Base-by-base conservation (phyloP, 1,284 basidiomycete genomes). In the Malassezia sp. region DNA sequence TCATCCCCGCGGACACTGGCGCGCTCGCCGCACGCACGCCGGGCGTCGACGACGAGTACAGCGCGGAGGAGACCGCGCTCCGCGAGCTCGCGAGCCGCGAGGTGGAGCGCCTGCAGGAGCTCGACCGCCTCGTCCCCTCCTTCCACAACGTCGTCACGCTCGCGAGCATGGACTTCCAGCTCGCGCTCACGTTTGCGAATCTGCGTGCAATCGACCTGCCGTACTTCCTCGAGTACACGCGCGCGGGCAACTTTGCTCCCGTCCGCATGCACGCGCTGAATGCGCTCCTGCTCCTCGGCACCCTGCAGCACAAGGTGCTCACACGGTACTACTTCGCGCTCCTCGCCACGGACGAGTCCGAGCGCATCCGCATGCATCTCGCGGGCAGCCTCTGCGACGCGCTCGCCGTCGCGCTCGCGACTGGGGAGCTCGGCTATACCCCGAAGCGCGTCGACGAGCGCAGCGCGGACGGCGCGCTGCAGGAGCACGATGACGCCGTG, bases 51-150 rank as follows among this genome's bases (percentile, higher is more conserved):
- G 49, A 57, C 27, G 52, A 48, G 10, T 56, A 54, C 11, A 57
- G 52, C 10, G 38, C 27, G n/a, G 62, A 67, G 22, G 63, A 68
- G 24, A 49, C 39, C 14, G 50, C 46, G 15, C 36, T 70, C 40
- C 54, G 67, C 4, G 30, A 30, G 10, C 47, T 54, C 14, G 63
- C 67, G 0, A 48, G 57, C 10, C 44, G 52, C 33, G 64, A 70
- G 44, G 80, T 96, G 30, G 86, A 91, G 64, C 78, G 91, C 27
- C 89, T 90, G 69, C 82, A 88, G 52, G 87, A 82, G 56, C 86
- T 96, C 78, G 93, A 99, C 71, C 78, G 88, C 46, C 76, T 97
- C 14, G 90, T 97, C 45, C 87, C 93, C 3, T 93, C 90, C 4
- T 83, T 81, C 51, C 88, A 95, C 64, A 97, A 97, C 63, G 80